Conservation (phyloP, 1,139 yeast species). For the Taphrina flavorubra region DNA sequence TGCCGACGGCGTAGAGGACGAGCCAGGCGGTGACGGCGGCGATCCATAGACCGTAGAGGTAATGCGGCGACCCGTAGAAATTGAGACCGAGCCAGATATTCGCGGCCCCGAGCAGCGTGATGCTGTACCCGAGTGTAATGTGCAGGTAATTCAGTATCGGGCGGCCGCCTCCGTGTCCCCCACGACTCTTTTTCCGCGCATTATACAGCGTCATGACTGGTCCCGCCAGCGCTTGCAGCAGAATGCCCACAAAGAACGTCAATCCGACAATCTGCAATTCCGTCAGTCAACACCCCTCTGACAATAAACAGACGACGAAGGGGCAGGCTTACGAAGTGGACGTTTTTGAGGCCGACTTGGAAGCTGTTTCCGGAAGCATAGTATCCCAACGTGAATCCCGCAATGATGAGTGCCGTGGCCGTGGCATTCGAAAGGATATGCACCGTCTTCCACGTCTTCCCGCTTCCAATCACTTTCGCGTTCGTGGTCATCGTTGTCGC, state of each 20-base stretch:
- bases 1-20: slow-evolving; percentile 2
- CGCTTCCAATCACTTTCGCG: neutral
- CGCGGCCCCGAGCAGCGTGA: slow-evolving; percentile 10
- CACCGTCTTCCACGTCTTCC: slow-evolving; percentile 11
- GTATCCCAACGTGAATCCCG: slow-evolving; percentile 14
- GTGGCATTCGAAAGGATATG: slow-evolving; percentile 9
- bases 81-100: slow-evolving; percentile 6
- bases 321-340: neutral
- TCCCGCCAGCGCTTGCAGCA: slow-evolving; percentile 7
- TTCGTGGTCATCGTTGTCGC: neutral
- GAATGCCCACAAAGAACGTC: slow-evolving; percentile 5
- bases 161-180: no score
- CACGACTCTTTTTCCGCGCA: neutral
- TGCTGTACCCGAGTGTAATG: slow-evolving; percentile 7
- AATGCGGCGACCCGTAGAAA: slow-evolving; percentile 14
- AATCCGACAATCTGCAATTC: neutral
- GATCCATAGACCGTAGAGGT: slow-evolving; percentile 8
- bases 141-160: slow-evolving; percentile 13
- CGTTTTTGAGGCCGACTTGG: slow-evolving; percentile 15
- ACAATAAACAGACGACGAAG: no score
- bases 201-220: slow-evolving; percentile 2
- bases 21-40: slow-evolving; percentile 14
- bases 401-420: slow-evolving; percentile 11
- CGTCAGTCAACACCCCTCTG: neutral
- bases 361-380: slow-evolving; percentile 7